phyloP scores from a whole-genome alignment of 2,329 filamentous ascomycete species.

The Coniosporium tulheliwenetii region DNA sequence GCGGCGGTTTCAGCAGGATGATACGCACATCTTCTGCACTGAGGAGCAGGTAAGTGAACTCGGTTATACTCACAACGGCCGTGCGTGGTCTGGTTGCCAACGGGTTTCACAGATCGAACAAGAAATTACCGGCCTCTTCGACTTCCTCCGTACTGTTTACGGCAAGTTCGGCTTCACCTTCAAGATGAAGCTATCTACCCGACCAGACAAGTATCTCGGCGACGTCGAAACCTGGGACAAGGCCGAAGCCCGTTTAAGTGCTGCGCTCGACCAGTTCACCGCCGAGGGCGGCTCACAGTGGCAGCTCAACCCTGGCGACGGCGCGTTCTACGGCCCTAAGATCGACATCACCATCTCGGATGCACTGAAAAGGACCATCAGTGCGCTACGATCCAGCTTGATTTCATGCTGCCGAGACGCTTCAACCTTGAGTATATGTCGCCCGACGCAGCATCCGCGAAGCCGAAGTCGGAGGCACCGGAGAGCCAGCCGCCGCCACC shows the following conservation, averaged over 20 bases:
- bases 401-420: slow-evolving; percentile 72
- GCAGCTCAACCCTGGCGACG: slow-evolving; percentile 88
- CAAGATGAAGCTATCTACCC: slow-evolving; percentile 87
- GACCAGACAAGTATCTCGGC: slow-evolving; percentile 78
- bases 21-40: slow-evolving; percentile 90
- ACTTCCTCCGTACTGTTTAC: slow-evolving; percentile 70
- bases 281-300: slow-evolving; percentile 49
- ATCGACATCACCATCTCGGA: slow-evolving; percentile 94
- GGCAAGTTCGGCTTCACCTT: slow-evolving; percentile 78
- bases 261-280: slow-evolving; percentile 66
- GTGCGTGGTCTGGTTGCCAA: slow-evolving; percentile 4
- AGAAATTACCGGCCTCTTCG: slow-evolving; percentile 72
- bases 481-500: slow-evolving; percentile 22
- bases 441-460: slow-evolving; percentile 39
- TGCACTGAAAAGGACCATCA: slow-evolving; percentile 68
- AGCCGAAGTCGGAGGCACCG: slow-evolving; percentile 20
- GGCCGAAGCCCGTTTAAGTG: slow-evolving; percentile 66
- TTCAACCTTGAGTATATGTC: slow-evolving; percentile 82
- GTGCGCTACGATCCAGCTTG: slow-evolving; percentile 87
- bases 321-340: slow-evolving; percentile 97
- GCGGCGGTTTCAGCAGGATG: slow-evolving; percentile 88
- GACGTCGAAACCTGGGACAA: slow-evolving; percentile 76
- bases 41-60: slow-evolving; percentile 51
- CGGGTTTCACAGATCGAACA: slow-evolving; percentile 33
- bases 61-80: slow-evolving; percentile 1